Conservation (phyloP, 495 filamentous ascomycete species). For the Penicillium coprophilum region DNA sequence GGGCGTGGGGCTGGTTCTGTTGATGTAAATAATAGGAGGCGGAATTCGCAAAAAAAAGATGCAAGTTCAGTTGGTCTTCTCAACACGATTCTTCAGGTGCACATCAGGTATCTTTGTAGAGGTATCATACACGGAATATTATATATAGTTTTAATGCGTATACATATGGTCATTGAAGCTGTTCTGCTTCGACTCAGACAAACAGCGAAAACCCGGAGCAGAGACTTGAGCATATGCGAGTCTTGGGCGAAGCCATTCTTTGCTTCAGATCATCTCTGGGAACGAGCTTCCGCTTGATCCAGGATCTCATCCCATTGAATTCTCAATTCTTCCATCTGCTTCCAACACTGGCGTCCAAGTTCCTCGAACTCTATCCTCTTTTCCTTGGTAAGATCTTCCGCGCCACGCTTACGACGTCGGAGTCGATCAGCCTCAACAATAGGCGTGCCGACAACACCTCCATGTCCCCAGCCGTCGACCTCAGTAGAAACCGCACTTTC, state of each 20-base stretch:
- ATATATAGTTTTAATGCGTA: background rate
- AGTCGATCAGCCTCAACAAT: constrained; percentile 46
- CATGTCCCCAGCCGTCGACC: constrained; percentile 81
- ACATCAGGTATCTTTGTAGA: constrained; percentile 6
- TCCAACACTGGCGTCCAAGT: constrained; percentile 72
- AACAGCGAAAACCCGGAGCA: background rate
- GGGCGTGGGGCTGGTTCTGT: constrained; percentile 31
- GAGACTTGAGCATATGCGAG: background rate
- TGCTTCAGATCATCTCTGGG: background rate
- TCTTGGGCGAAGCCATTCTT: background rate
- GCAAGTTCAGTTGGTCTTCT: constrained; percentile 9
- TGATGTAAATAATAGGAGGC: constrained; percentile 43
- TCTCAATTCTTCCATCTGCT: constrained; percentile 80
- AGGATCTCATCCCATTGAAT: constrained; percentile 70
- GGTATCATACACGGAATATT: constrained; percentile 3
- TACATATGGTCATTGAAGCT: constrained; percentile 1
- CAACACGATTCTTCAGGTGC: constrained; percentile 5
- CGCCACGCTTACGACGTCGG: constrained; percentile 56
- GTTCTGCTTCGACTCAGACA: background rate
- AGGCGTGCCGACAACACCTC: constrained; percentile 60
- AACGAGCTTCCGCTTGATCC: constrained; percentile 36
- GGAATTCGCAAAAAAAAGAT: constrained; percentile 16
- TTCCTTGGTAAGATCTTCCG: constrained; percentile 61
- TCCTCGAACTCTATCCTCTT: constrained; percentile 69
- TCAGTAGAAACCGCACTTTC: constrained; percentile 68